Conservation (phyloP, 1,284 basidiomycete species). For the Apiotrichum mycotoxinovorans region DNA sequence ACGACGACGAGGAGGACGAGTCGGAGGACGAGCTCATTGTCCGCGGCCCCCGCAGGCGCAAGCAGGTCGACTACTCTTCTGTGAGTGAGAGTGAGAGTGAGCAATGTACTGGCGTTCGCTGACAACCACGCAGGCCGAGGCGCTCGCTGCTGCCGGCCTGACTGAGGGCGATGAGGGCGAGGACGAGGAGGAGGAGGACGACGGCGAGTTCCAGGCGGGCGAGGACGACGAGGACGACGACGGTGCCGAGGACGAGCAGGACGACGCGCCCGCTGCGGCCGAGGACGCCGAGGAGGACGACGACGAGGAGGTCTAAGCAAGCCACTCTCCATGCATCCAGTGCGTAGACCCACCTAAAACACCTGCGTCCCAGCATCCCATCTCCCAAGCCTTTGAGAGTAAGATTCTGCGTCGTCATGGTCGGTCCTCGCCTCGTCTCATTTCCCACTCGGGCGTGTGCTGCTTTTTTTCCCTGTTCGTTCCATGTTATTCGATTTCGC, state of each 20-base stretch:
- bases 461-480: too few species aligned
- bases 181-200: slow-evolving; percentile 20
- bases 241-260: slow-evolving; percentile 16
- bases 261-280: slow-evolving; percentile 22
- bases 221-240: slow-evolving; percentile 25
- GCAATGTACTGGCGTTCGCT: background rate
- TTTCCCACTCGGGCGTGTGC: too few species aligned
- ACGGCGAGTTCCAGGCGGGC: slow-evolving; percentile 25
- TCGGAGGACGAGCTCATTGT: slow-evolving; percentile 30
- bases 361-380: too few species aligned
- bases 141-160: slow-evolving; percentile 38
- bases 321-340: background rate
- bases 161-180: slow-evolving; percentile 15
- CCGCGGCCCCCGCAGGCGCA: slow-evolving; percentile 28
- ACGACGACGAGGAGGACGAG: slow-evolving; percentile 30
- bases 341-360: background rate
- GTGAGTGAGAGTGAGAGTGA: slow-evolving; percentile 20
- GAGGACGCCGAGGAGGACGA: slow-evolving; percentile 28
- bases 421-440: too few species aligned
- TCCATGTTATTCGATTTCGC: too few species aligned
- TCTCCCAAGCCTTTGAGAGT: too few species aligned
- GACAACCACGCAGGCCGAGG: slow-evolving; percentile 27
- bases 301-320: slow-evolving; percentile 29
- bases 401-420: too few species aligned
- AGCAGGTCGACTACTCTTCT: slow-evolving; percentile 34